Conservation (phyloP, 2,329 filamentous ascomycete species). For the Dactylellina leptospora region DNA sequence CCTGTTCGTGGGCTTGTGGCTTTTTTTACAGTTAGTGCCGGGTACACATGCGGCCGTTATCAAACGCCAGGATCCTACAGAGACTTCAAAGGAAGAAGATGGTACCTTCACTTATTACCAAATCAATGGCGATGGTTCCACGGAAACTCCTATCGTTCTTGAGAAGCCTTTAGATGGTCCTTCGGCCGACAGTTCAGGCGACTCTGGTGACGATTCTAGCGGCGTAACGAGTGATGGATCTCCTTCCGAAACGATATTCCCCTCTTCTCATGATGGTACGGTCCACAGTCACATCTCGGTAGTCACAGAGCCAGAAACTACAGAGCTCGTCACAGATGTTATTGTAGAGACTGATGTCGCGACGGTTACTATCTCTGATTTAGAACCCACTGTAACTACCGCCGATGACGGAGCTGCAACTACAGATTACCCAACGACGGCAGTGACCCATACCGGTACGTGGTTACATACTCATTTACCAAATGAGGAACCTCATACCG, state of each 20-base stretch:
- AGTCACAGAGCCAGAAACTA: slow-evolving; percentile 19
- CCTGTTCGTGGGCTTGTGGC: background rate
- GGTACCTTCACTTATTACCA: slow-evolving; percentile 27
- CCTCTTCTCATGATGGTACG: slow-evolving; percentile 17
- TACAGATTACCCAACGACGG: background rate
- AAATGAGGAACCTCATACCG: slow-evolving; percentile 23
- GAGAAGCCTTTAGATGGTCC: background rate
- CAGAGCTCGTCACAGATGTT: slow-evolving; percentile 8
- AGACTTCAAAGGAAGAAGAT: background rate
- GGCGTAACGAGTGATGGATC: no score
- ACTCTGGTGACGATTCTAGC: no score
- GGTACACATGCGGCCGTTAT: slow-evolving; percentile 2
- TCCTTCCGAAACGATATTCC: slow-evolving; percentile 2
- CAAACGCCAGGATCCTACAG: background rate
- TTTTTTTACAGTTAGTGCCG: slow-evolving; percentile 20
- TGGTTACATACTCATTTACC: slow-evolving; percentile 31
- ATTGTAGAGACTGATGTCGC: slow-evolving; percentile 18
- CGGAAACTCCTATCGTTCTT: slow-evolving; percentile 1
- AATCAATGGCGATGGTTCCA: slow-evolving; percentile 14
- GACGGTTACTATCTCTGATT: slow-evolving; percentile 28
- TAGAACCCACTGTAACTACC: background rate
- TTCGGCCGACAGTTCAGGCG: background rate
- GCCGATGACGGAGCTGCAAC: background rate
- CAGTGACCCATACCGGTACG: slow-evolving; percentile 24
- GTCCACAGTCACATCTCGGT: slow-evolving; percentile 26